Conservation (phyloP, 306 rosid species). For the Prunus mira region DNA sequence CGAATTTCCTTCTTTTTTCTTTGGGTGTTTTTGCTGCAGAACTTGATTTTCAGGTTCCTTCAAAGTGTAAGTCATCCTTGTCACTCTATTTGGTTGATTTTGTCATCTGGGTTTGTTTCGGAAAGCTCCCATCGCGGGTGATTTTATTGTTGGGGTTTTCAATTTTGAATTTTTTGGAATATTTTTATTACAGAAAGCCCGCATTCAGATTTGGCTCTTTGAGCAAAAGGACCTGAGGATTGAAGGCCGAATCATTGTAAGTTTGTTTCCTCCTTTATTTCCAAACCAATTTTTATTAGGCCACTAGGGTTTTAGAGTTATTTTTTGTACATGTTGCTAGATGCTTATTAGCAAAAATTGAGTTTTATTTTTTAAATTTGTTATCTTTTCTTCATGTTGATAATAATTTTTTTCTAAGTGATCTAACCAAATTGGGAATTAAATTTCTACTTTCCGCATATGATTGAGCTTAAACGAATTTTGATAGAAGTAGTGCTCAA, state of each 20-base stretch:
- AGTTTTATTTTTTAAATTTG: not conserved
- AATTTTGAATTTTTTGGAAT: not conserved
- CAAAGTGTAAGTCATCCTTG: conserved; percentile 60
- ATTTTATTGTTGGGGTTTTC: not conserved
- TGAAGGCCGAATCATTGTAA: conserved; percentile 82
- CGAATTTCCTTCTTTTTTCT: conserved; percentile 4
- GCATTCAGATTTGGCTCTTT: conserved; percentile 86
- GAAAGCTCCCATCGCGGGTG: not conserved
- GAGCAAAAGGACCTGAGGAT: conserved; percentile 82
- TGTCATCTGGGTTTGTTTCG: not conserved
- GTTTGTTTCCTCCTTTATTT: conserved; percentile 8
- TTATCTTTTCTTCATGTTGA: not conserved
- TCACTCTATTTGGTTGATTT: not conserved
- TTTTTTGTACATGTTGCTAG: not conserved
- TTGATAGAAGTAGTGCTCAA: not conserved
- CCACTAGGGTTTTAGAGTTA: not conserved
- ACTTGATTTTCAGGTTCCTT: conserved; percentile 88
- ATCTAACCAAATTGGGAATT: not conserved
- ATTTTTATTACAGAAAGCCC: conserved; percentile 56
- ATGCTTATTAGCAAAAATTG: not conserved
- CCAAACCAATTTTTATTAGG: not conserved
- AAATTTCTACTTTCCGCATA: not conserved
- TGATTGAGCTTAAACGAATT: not conserved
- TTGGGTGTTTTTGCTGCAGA: conserved; percentile 33
- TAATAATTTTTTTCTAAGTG: not conserved